Evolutionary conservation across 2,329 filamentous ascomycete genomes (phyloP).

Genomic region (Raffaelea arxii): DNA sequence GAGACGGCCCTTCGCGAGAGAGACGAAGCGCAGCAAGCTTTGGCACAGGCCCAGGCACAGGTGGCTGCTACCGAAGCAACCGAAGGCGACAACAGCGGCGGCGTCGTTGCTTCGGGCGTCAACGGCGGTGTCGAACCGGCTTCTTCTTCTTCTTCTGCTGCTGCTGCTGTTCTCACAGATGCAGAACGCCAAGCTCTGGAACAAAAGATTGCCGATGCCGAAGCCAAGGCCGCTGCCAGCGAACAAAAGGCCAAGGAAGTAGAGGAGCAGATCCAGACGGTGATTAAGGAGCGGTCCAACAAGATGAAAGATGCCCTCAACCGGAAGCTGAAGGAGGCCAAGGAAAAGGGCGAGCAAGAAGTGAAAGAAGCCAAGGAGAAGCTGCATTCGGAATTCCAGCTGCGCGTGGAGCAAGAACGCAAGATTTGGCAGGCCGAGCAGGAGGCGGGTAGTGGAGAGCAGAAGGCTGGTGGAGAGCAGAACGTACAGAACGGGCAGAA

Average conservation of each 20-base stretch:
- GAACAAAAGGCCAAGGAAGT: constrained; percentile 55
- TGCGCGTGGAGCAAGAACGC: constrained; percentile 52
- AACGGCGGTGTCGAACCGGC: constrained; percentile 13
- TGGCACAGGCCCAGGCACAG: not conserved
- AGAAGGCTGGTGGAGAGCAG: not conserved
- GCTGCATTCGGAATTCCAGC: constrained; percentile 31
- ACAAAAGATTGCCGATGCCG: constrained; percentile 49
- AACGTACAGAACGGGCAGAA: too few species aligned
- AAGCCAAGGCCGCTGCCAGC: constrained; percentile 52
- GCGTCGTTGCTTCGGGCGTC: constrained; percentile 9
- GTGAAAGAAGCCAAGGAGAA: constrained; percentile 43
- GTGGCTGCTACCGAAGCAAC: not conserved
- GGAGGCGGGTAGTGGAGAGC: constrained; percentile 13
- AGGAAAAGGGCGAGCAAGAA: constrained; percentile 39
- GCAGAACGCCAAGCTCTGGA: constrained; percentile 53
- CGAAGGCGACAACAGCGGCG: not conserved
- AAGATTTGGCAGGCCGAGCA: constrained; percentile 52
- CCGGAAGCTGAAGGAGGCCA: constrained; percentile 60
- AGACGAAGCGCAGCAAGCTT: constrained; percentile 33
- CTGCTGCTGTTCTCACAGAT: constrained; percentile 30
- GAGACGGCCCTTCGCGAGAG: constrained; percentile 52
- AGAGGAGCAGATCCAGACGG: constrained; percentile 51
- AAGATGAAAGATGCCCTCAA: constrained; percentile 60
- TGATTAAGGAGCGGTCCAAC: constrained; percentile 55
- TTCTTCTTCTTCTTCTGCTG: not conserved